These are phyloP conservation scores for Diversispora epigaea DNA, from an alignment of 192 early-diverging fungal species.

Conservation along the genomic window DNA sequence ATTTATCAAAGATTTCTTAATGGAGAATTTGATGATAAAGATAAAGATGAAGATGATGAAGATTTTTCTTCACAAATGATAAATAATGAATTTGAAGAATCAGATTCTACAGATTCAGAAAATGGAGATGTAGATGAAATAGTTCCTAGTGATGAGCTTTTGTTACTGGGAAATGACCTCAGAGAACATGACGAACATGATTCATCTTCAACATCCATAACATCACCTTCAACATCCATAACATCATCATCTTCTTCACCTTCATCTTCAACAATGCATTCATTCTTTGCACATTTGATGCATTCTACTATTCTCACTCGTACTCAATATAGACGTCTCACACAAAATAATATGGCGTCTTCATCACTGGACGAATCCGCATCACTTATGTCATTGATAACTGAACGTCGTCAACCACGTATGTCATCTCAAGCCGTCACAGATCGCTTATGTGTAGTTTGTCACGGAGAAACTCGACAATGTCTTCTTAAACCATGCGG, in stretches of 20 bases:
- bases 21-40: constrained; percentile 15
- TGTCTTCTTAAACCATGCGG: constrained; percentile 31
- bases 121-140: neutral
- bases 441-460: constrained; percentile 31
- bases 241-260: neutral
- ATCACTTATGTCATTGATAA: constrained; percentile 16
- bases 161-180: constrained; percentile 27
- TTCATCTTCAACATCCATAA: neutral
- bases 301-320: constrained; percentile 27
- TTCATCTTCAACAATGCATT: constrained; percentile 9
- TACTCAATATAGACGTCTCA: constrained; percentile 22
- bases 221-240: neutral
- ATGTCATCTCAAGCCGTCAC: constrained; percentile 21
- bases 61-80: neutral
- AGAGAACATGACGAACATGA: constrained; percentile 22
- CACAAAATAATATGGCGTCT: constrained; percentile 3
- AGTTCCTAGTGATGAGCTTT: constrained; percentile 5
- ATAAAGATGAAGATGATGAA: constrained; percentile 28
- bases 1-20: constrained; percentile 25
- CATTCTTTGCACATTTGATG: constrained; percentile 27
- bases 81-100: neutral
- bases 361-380: constrained; percentile 3
- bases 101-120: neutral
- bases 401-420: constrained; percentile 7
- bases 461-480: constrained; percentile 28